Base-by-base conservation (phyloP, 225 moss, liverwort and hornwort genomes). In the Anthoceros angustus region DNA sequence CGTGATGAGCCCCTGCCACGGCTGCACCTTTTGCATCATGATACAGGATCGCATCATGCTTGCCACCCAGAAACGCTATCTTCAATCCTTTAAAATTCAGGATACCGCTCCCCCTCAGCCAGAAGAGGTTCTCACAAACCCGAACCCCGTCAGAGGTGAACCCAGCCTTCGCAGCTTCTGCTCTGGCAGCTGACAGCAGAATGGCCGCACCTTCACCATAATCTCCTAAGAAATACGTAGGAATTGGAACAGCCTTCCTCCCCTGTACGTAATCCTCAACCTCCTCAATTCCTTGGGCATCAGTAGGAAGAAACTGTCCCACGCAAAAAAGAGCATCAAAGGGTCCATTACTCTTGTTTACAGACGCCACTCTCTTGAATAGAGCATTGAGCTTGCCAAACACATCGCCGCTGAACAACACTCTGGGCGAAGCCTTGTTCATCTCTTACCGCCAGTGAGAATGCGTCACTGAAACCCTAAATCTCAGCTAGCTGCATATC, bases 71-170 rank as follows among this genome's bases (percentile, higher is more conserved):
- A 40, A 89, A 98, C 3, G 87, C 98, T 60, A 98, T 73, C 61
- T 89, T 84, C 67, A 98, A 81, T 50, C 95, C 94, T 78, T 79
- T 84, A 71, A 98, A 69, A 72, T 75, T 75, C 12, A 86, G 70
- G 18, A 86, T 69, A 25, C 98, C 98, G 69, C 98, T 87, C 67
- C 92, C 92, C 70, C 83, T 98, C 39, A 98, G 82, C 82, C 87
- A 92, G 40, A 77, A 74, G 67, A 98, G 71, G 61, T 92, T 98
- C 23, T 82, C 61, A 26, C 86, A 98, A 14, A 89, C 75, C 25
- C 78, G 68, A 48, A 98, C 72, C 15, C 85, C 92, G 50, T 66
- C 85, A 69, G 72, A 66, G 11, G 72, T 74, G 21, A 84, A 69
- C 41, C 89, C 98, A 76, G 78, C 72, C 67, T 79, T 76, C 55